These are phyloP conservation scores for Phanerochaete sordida DNA, from an alignment of 768 basidiomycete genomes.

Conservation along the genomic window DNA sequence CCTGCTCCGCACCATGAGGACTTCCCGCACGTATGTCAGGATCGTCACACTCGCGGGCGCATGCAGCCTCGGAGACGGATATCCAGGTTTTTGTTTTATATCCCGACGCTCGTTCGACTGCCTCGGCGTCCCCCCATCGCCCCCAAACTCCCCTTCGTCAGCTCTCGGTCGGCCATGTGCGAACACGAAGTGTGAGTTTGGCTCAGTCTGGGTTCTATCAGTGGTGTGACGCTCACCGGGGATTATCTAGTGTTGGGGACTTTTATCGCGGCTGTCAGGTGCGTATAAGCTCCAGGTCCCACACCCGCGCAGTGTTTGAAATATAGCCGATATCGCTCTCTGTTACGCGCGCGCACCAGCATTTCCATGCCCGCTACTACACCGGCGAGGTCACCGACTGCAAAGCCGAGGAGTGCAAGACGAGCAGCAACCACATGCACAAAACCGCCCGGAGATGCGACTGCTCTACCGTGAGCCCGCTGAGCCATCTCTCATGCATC, in stretches of 20 bases:
- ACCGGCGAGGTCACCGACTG: slow-evolving; percentile 31
- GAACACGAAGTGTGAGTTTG: slow-evolving; percentile 34
- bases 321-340: too few relatives aligned
- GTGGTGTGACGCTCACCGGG: neutral
- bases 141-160: neutral
- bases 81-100: neutral
- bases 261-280: slow-evolving; percentile 36
- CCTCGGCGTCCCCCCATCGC: neutral
- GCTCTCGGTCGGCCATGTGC: slow-evolving; percentile 23
- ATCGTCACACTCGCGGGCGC: neutral
- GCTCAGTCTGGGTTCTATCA: neutral
- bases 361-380: slow-evolving; percentile 36
- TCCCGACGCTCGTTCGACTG: neutral
- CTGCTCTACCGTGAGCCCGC: slow-evolving; percentile 22
- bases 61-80: neutral
- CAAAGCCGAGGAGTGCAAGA: slow-evolving; percentile 29
- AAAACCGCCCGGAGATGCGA: slow-evolving; percentile 31
- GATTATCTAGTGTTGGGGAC: slow-evolving; percentile 29
- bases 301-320: neutral
- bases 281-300: slow-evolving; percentile 1
- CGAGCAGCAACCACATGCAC: slow-evolving; percentile 32
- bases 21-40: neutral
- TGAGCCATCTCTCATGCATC: neutral
- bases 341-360: slow-evolving; percentile 16
- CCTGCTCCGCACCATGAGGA: neutral